Evolutionary conservation across 148 eudicot species (phyloP).

Genomic region (Rhododendron ferrugineum): DNA sequence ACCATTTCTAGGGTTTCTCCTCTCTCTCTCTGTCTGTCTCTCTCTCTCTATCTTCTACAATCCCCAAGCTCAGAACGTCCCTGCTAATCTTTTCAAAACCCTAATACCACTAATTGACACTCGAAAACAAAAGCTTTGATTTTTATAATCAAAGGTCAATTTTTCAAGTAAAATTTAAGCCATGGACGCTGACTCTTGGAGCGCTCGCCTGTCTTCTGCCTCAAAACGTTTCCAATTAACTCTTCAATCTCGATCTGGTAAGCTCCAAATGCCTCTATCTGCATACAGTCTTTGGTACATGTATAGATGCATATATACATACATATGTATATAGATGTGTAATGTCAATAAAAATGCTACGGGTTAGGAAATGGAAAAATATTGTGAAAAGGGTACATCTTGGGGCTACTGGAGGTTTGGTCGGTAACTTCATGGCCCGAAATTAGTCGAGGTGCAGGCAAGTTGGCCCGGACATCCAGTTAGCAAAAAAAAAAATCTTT

Average conservation of each 20-base stretch:
- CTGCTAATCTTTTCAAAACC: slow-evolving; percentile 22
- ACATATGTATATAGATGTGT: not conserved
- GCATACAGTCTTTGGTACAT: not conserved
- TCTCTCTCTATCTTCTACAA: not conserved
- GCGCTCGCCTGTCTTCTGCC: slow-evolving; percentile 62
- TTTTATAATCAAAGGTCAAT: not conserved
- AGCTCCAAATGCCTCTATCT: slow-evolving; percentile 6
- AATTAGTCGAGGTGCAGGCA: too few species aligned
- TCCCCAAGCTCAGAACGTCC: not conserved
- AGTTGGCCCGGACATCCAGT: too few species aligned
- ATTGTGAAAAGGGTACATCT: not conserved
- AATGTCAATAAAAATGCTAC: not conserved
- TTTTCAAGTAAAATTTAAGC: not conserved
- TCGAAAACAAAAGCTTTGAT: not conserved
- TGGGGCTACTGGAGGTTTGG: too few species aligned
- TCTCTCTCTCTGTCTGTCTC: not conserved
- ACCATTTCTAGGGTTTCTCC: slow-evolving; percentile 19
- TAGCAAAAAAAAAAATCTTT: too few species aligned
- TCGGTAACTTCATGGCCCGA: too few species aligned
- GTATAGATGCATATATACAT: not conserved
- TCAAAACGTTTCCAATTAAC: slow-evolving; percentile 73
- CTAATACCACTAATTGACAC: slow-evolving; percentile 10
- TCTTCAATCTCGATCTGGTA: slow-evolving; percentile 79
- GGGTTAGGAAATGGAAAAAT: not conserved
- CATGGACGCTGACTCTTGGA: slow-evolving; percentile 92